Evolutionary conservation across 106 monocot species (phyloP).

Genomic region (Alisma plantagoaquatica): DNA sequence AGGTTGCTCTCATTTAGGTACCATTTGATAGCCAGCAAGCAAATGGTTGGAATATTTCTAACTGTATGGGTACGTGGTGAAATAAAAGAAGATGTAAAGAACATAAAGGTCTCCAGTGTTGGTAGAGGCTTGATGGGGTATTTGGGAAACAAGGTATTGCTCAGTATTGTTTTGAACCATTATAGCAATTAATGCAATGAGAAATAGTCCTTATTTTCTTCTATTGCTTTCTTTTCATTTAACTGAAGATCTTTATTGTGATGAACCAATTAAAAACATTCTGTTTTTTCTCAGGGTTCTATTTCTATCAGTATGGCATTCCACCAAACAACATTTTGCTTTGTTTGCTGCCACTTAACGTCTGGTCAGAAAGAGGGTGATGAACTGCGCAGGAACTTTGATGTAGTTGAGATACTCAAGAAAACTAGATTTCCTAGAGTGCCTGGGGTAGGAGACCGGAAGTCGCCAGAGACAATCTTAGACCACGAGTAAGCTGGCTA

Average conservation of each 20-base stretch:
- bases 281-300: slow-evolving; percentile 6
- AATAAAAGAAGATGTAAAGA: slow-evolving; percentile 5
- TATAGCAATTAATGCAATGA: background rate
- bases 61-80: slow-evolving; percentile 9
- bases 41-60: slow-evolving; percentile 14
- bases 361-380: slow-evolving; percentile 10
- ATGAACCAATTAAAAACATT: background rate
- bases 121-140: slow-evolving; percentile 12
- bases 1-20: background rate
- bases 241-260: background rate
- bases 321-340: slow-evolving; percentile 11
- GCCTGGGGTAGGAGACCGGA: background rate
- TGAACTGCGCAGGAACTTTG: slow-evolving; percentile 9
- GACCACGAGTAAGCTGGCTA: slow-evolving; percentile 6
- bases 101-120: slow-evolving; percentile 12
- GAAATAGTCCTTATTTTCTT: too few species aligned
- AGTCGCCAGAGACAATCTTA: slow-evolving; percentile 4
- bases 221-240: too few species aligned
- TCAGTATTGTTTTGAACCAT: background rate
- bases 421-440: slow-evolving; percentile 9
- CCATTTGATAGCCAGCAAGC: slow-evolving; percentile 11
- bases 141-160: slow-evolving; percentile 11
- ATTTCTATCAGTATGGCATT: slow-evolving; percentile 13
- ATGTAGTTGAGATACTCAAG: slow-evolving; percentile 9
- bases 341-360: slow-evolving; percentile 9